These are phyloP conservation scores for Cladorrhinum samala DNA, from an alignment of 495 filamentous ascomycete genomes.

Conservation along the genomic window DNA sequence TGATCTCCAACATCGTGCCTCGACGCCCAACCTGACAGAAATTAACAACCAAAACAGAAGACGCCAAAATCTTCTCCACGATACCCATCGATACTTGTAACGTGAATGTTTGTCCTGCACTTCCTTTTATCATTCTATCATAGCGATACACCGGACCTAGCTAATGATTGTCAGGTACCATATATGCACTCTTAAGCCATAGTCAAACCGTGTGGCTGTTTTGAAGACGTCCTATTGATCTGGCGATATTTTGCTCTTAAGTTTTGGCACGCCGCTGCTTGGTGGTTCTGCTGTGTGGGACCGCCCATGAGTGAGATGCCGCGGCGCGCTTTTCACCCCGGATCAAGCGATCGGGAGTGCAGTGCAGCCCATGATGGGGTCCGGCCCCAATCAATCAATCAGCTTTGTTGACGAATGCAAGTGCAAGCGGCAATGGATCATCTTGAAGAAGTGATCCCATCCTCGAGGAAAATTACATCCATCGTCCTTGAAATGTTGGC, in stretches of 20 bases:
- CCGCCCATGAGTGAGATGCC: constrained; percentile 14
- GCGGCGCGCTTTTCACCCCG: constrained; percentile 11
- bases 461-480: not conserved
- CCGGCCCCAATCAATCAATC: constrained; percentile 2
- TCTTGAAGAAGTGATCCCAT: not conserved
- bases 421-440: not conserved
- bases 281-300: constrained; percentile 19
- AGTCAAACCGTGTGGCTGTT: not conserved
- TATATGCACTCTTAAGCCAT: not conserved
- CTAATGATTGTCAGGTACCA: constrained; percentile 11
- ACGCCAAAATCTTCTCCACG: constrained; percentile 1
- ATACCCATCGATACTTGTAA: not conserved
- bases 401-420: not conserved
- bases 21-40: constrained; percentile 15
- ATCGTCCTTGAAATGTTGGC: not conserved
- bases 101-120: constrained; percentile 4
- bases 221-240: not conserved
- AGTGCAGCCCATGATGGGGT: constrained; percentile 2
- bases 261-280: constrained; percentile 10
- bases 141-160: not conserved
- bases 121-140: not conserved
- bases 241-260: constrained; percentile 11
- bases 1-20: constrained; percentile 7
- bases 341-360: constrained; percentile 23
- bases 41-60: constrained; percentile 1